Base-by-base conservation (phyloP, 2,329 filamentous ascomycete species). In the Fusarium tuaranense region DNA sequence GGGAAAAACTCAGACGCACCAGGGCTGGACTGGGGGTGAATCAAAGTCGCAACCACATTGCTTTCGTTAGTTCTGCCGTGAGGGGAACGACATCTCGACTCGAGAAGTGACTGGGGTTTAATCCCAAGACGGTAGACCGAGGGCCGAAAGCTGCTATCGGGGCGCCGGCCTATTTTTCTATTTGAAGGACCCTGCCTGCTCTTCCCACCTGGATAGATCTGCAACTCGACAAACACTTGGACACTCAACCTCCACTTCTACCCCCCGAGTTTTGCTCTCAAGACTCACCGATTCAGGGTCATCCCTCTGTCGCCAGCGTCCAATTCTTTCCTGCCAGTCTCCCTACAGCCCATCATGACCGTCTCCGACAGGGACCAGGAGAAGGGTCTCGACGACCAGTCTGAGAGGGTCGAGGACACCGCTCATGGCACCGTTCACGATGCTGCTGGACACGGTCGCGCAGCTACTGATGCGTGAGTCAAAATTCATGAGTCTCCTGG, bases 401-500 rank as follows among this genome's bases (percentile, higher is more conserved):
- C 74, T 30, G 76, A 77, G 65, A 63, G 65, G 13, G 64, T 77
- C 58, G 77, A 79, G 65, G 71, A 73, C 39, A 38, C 44, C 7
- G 20, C 18, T 22, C 60, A 46, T 38, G 71, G 73, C 30, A 71
- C 61, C 14, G 61, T 78, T 59, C 65, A 66, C 36, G 75, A 78
- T 57, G 77, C 66, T 27, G 75, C 77, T 51, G 77, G 77, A 13
- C 74, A 65, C 14, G 77, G 77, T 7, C 75, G 71, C 38, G 16
- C 48, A 13, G 77, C 77, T 25, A 78, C 77, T 20, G 77, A 78
- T 58, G 71, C 74, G 77, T 78, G n/a, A 75, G 77, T 74, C 22
- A 32, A 7, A n/a, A 22, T 32, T 53, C 18, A 32, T 38, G 8
- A 13, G 3, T 22, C 46, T 55, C 18, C 25, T 2, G 18, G 41